These are phyloP conservation scores for Rhizophagus clarus DNA, from an alignment of 192 early-diverging fungal genomes.

Conservation along the genomic window DNA sequence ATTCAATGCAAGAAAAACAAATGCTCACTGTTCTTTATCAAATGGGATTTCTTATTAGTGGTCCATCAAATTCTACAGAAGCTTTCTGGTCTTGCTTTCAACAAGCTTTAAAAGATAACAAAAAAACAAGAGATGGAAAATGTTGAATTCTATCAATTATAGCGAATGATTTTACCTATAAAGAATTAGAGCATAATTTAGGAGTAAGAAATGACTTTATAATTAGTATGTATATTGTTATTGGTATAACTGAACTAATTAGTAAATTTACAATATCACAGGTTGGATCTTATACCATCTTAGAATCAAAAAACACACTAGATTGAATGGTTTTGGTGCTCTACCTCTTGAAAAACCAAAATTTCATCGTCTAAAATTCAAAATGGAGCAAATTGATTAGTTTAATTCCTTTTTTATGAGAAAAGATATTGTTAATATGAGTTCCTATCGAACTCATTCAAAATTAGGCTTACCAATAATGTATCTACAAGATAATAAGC, in stretches of 20 bases:
- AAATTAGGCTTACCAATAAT: not conserved
- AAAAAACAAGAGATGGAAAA: slow-evolving; percentile 7
- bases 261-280: not conserved
- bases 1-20: not conserved
- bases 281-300: not conserved
- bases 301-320: not conserved
- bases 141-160: too few relatives aligned
- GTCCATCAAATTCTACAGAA: not conserved
- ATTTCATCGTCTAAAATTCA: not conserved
- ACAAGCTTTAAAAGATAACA: not conserved
- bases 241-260: too few relatives aligned
- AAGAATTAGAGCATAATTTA: too few relatives aligned
- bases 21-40: not conserved
- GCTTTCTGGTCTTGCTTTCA: not conserved
- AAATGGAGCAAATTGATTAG: not conserved
- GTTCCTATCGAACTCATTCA: not conserved
- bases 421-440: slow-evolving; percentile 10
- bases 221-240: too few relatives aligned
- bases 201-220: too few relatives aligned
- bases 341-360: not conserved
- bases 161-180: too few relatives aligned
- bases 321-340: not conserved
- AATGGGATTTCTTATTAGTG: not conserved
- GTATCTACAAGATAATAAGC: slow-evolving; percentile 4
- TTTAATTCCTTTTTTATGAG: not conserved